A percentile compares a stretch with the other conserved stretches of the same genome.
phyloP scores from a whole-genome alignment of 495 filamentous ascomycete species.

The Hyaloscypha hepaticicola region DNA sequence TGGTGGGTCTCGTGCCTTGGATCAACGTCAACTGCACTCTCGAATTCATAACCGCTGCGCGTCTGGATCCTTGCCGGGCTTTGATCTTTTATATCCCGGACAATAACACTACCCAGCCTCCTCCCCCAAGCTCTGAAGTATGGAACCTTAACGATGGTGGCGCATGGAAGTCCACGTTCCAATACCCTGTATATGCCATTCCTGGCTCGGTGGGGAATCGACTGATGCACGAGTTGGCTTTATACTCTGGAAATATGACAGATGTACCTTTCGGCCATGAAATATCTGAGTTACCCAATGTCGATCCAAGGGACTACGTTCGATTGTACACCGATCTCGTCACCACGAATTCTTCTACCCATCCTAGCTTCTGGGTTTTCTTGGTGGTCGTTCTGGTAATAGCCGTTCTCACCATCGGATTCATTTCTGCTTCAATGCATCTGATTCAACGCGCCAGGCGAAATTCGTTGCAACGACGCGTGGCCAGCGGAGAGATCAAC shows the following conservation, averaged over 20 bases:
- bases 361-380: constrained; percentile 81
- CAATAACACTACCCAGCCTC: constrained; percentile 57
- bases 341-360: constrained; percentile 37
- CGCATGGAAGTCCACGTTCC: constrained; percentile 60
- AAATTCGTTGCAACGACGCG: constrained; percentile 60
- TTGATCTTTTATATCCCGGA: constrained; percentile 76
- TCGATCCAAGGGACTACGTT: constrained; percentile 57
- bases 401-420: constrained; percentile 60
- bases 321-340: constrained; percentile 49
- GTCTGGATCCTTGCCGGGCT: constrained; percentile 53
- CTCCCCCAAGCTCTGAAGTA: constrained; percentile 49
- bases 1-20: constrained; percentile 89
- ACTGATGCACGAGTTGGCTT: constrained; percentile 69
- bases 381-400: constrained; percentile 76
- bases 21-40: constrained; percentile 64
- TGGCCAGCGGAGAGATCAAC: constrained; percentile 74
- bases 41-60: constrained; percentile 65
- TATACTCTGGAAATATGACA: constrained; percentile 72
- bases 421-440: constrained; percentile 72
- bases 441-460: constrained; percentile 67
- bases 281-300: constrained; percentile 57
- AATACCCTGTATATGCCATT: constrained; percentile 84
- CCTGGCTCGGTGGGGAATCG: constrained; percentile 60
- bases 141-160: constrained; percentile 69
- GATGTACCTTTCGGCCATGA: constrained; percentile 55